Percentiles rank a stretch among this genome's conserved stretches.
phyloP scores from a whole-genome alignment of 441 rosid species.

The Populus hybrid region DNA sequence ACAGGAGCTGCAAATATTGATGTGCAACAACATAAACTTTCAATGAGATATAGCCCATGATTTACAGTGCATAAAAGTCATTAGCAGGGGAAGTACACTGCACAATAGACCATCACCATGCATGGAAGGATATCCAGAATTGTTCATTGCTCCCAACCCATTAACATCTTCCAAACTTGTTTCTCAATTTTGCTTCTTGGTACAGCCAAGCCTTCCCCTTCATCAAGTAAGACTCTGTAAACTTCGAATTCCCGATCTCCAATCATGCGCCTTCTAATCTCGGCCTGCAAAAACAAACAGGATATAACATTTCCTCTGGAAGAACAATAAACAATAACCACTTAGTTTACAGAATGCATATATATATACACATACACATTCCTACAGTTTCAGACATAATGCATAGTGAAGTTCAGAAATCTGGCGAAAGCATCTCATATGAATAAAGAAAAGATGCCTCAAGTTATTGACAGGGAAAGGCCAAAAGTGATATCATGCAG shows the following conservation, averaged over 20 bases:
- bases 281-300: conserved; percentile 49
- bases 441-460: not conserved
- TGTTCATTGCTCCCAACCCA: conserved; percentile 71
- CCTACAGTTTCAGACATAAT: not conserved
- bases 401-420: conserved; percentile 12
- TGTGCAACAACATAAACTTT: conserved; percentile 2
- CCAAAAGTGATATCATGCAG: not conserved
- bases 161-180: conserved; percentile 75
- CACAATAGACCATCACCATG: conserved; percentile 7
- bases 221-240: conserved; percentile 76
- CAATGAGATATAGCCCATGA: conserved; percentile 6
- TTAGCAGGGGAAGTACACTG: conserved; percentile 9
- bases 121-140: conserved; percentile 7
- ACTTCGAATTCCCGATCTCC: conserved; percentile 91
- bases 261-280: conserved; percentile 65
- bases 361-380: not conserved
- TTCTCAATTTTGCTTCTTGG: conserved; percentile 56
- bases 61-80: conserved; percentile 12
- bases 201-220: conserved; percentile 55
- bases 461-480: not conserved
- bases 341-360: not conserved
- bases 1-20: not conserved
- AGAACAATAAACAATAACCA: not conserved
- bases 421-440: not conserved
- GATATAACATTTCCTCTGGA: not conserved